phyloP scores from a whole-genome alignment of 768 basidiomycete genomes.

The Amanita phalloides region DNA sequence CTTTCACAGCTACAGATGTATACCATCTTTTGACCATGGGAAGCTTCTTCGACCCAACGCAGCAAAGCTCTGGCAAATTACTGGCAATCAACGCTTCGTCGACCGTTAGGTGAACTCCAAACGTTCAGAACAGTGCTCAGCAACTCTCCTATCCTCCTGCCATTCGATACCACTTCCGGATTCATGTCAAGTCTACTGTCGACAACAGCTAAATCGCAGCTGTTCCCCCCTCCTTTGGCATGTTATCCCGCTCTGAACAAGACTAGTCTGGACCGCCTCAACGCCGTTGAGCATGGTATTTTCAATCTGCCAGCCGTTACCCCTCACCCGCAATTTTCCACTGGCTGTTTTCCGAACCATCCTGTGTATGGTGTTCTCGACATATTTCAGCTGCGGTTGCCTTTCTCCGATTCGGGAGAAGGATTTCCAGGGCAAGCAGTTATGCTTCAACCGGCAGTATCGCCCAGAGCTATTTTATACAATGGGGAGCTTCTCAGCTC shows the following conservation, averaged over 20 bases:
- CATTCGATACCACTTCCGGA: constrained; percentile 42
- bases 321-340: constrained; percentile 27
- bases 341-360: constrained; percentile 41
- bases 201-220: constrained; percentile 23
- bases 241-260: constrained; percentile 46
- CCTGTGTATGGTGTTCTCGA: constrained; percentile 59
- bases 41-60: constrained; percentile 51
- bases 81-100: constrained; percentile 44
- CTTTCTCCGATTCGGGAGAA: constrained; percentile 35
- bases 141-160: constrained; percentile 38
- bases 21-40: constrained; percentile 6
- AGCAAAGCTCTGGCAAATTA: constrained; percentile 35
- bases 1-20: not conserved
- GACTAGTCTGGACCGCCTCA: constrained; percentile 29
- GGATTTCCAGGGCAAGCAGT: constrained; percentile 40
- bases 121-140: constrained; percentile 37
- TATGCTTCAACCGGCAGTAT: constrained; percentile 30
- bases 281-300: constrained; percentile 36
- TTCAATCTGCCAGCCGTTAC: constrained; percentile 34
- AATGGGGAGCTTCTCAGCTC: constrained; percentile 39
- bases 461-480: constrained; percentile 40
- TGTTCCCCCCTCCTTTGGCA: constrained; percentile 49
- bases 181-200: constrained; percentile 28
- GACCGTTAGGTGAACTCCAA: constrained; percentile 27
- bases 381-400: constrained; percentile 44